These are phyloP conservation scores for Ophiostoma tasmaniense DNA, from an alignment of 2,329 filamentous ascomycete species.

Conservation along the genomic window DNA sequence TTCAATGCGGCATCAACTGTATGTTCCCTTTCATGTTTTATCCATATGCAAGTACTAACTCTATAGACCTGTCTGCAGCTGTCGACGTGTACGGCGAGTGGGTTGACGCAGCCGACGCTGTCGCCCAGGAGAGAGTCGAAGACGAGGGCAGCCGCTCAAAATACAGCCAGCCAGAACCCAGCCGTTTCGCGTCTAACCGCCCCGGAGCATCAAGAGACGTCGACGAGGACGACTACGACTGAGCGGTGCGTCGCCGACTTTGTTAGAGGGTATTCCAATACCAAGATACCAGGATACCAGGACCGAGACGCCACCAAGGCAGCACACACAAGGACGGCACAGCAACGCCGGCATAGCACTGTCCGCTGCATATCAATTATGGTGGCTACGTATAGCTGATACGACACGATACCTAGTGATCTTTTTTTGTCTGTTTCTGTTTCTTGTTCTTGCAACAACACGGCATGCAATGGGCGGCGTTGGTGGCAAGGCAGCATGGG, in stretches of 20 bases:
- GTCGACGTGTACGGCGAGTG: constrained; percentile 97
- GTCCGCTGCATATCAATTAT: neutral
- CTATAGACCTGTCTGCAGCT: constrained; percentile 70
- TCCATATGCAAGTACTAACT: neutral
- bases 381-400: neutral
- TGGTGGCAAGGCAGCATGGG: neutral
- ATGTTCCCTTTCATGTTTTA: constrained; percentile 29
- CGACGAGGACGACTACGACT: constrained; percentile 38
- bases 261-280: neutral
- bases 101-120: constrained; percentile 73
- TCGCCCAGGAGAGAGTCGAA: constrained; percentile 39
- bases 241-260: neutral
- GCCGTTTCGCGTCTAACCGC: constrained; percentile 8
- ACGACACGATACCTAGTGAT: neutral
- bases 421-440: neutral
- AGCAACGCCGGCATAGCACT: neutral
- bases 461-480: neutral
- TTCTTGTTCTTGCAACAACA: neutral
- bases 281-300: neutral
- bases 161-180: constrained; percentile 9
- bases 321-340: neutral
- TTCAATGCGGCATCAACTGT: constrained; percentile 92
- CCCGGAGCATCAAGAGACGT: constrained; percentile 12
- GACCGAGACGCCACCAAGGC: neutral
- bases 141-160: constrained; percentile 11